Evolutionary conservation across 306 rosid species (phyloP), one percentile per base, ranked within the genome.

Genomic region (Sphenostylis stenocarpa): DNA sequence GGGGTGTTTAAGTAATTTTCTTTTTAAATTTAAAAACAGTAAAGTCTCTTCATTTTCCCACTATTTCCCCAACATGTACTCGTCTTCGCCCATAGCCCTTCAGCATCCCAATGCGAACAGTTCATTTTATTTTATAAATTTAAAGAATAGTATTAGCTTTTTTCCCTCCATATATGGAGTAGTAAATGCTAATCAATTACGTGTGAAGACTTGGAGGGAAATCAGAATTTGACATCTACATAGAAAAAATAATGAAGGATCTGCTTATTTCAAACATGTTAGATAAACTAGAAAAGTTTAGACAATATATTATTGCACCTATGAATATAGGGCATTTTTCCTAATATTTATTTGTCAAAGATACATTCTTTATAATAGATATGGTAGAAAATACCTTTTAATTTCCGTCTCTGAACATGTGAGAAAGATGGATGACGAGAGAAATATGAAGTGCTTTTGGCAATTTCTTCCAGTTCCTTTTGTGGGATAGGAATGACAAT

Each of bases 291-390:
- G 77, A 73, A 69, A 64, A 49, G 17, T 49, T 76, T 62, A 33
- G 85, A 66, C 60, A 84, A 87, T 91, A 93, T 90, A 84, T 67
- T 39, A 51, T 63, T 39, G 52, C 75, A 28, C 60, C 38, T 73
- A 47, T 34, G 44, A 36, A 67, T 48, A 51, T 47, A 21, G 64
- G 45, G 47, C 20, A 21, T 62, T 63, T 72, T 57, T 55, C 15
- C 14, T 69, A 19, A 39, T 76, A 29, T 43, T 69, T 57, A 63
- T 26, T 39, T 45, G 24, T 70, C 19, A 19, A 34, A 17, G 39
- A 44, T 26, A 43, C 64, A n/a, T 20, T 78, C 74, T 48, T 43
- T 68, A 63, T 61, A 31, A 13, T 21, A 38, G 63, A 29, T 68
- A 34, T 62, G 69, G 29, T 73, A 69, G 60, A 67, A 31, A 11